A percentile compares a stretch with the other conserved stretches of the same genome.
Evolutionary conservation across 768 basidiomycete species (phyloP).

Genomic region (Boletus reticuloceps): DNA sequence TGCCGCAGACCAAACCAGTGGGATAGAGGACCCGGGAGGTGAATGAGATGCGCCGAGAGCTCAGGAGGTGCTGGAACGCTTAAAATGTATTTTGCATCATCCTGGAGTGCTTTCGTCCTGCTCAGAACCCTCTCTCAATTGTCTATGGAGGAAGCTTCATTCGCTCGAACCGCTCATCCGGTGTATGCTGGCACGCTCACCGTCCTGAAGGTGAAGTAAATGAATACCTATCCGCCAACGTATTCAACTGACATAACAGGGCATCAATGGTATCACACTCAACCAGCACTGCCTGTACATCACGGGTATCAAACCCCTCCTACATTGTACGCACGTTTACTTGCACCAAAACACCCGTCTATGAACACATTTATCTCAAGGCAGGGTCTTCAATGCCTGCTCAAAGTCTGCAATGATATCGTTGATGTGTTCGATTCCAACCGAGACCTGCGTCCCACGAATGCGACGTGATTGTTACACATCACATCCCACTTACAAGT

Average conservation of each 20-base stretch:
- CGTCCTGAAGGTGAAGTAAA: no score
- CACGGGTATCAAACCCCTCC: no score
- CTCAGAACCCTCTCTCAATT: constrained; percentile 9
- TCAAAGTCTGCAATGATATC: constrained; percentile 50
- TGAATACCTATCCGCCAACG: no score
- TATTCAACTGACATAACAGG: no score
- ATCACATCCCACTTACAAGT: neutral
- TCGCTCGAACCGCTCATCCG: constrained; percentile 12
- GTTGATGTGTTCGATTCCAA: constrained; percentile 42
- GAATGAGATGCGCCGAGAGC: no score
- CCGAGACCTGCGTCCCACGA: constrained; percentile 34
- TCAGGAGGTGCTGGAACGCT: no score
- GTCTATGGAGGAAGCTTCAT: constrained; percentile 3
- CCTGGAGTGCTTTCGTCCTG: neutral
- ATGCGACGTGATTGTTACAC: neutral
- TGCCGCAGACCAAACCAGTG: no score
- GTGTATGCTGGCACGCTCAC: neutral
- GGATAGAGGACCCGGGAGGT: no score
- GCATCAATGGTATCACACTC: no score
- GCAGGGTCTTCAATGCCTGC: constrained; percentile 33
- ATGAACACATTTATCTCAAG: constrained; percentile 1
- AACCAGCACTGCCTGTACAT: no score
- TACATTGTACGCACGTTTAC: no score
- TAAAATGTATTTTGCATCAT: neutral
- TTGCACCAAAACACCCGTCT: no score